A percentile compares a stretch with the other conserved stretches of the same genome.
Evolutionary conservation across 352 stramenopile species (phyloP).

Genomic region (Thraustotheca clavata): DNA sequence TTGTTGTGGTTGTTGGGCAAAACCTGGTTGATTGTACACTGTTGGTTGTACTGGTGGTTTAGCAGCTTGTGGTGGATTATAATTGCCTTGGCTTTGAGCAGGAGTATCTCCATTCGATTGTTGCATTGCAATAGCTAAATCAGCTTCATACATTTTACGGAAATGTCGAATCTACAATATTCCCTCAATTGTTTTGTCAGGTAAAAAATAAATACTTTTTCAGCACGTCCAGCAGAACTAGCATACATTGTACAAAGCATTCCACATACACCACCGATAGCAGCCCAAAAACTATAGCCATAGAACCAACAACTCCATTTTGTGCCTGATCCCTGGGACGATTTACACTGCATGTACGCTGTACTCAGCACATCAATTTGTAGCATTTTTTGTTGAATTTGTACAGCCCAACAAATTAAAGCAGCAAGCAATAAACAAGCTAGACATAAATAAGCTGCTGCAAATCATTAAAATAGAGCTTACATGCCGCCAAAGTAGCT

Average conservation of each 20-base stretch:
- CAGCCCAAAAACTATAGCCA: conserved; percentile 80
- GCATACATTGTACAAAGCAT: conserved; percentile 68
- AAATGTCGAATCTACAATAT: conserved; percentile 82
- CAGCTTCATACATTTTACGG: conserved; percentile 70
- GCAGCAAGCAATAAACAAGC: conserved; percentile 58
- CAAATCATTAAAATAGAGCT: conserved; percentile 24
- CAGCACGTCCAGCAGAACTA: conserved; percentile 64
- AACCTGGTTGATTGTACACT: neutral
- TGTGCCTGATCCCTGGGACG: conserved; percentile 28
- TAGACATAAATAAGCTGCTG: conserved; percentile 22
- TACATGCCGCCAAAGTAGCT: conserved; percentile 73
- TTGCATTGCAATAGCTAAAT: conserved; percentile 66
- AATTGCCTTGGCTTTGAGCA: neutral
- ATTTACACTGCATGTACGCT: conserved; percentile 66
- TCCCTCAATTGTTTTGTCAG: neutral
- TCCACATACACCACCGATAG: conserved; percentile 68
- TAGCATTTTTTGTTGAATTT: conserved; percentile 70
- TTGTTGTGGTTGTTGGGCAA: neutral
- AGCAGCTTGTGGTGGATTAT: neutral
- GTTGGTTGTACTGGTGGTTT: neutral
- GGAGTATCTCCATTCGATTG: conserved; percentile 36
- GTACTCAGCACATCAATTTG: conserved; percentile 71
- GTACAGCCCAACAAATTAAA: conserved; percentile 68
- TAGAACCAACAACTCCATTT: conserved; percentile 84
- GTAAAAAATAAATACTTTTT: too few species aligned